Evolutionary conservation across 148 eudicot species (phyloP).

Genomic region (Dysphania ambrosioides): DNA sequence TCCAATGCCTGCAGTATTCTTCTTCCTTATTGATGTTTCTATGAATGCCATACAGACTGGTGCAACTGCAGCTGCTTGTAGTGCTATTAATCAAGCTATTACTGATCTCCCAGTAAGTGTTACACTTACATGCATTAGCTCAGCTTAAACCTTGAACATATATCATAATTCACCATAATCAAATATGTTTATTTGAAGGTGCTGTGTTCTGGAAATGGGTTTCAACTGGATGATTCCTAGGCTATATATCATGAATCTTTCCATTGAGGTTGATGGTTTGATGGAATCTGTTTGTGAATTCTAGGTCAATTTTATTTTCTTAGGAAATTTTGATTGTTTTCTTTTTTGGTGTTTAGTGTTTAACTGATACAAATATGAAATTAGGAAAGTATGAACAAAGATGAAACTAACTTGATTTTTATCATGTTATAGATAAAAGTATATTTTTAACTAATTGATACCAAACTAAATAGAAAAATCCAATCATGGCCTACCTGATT

Average conservation of each 20-base stretch:
- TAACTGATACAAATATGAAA: background rate
- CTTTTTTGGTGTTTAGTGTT: background rate
- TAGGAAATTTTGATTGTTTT: background rate
- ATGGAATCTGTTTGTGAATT: background rate
- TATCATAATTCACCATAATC: background rate
- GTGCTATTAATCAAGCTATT: conserved; percentile 91
- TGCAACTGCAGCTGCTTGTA: conserved; percentile 97
- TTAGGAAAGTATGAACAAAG: background rate
- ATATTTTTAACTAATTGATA: background rate
- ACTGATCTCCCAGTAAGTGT: conserved; percentile 91
- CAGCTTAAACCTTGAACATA: background rate
- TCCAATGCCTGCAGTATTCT: conserved; percentile 95
- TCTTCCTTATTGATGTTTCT: conserved; percentile 94
- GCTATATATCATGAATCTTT: background rate
- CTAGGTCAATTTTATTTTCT: background rate
- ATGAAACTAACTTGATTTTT: background rate
- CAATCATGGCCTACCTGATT: background rate
- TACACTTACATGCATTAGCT: background rate
- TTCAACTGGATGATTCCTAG: background rate
- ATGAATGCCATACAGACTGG: conserved; percentile 93
- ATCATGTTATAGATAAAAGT: background rate
- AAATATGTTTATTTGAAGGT: background rate
- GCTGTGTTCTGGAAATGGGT: background rate
- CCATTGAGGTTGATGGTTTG: background rate
- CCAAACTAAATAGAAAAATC: background rate